Conservation (phyloP, 805 yeast genomes). For the Candida takata region DNA sequence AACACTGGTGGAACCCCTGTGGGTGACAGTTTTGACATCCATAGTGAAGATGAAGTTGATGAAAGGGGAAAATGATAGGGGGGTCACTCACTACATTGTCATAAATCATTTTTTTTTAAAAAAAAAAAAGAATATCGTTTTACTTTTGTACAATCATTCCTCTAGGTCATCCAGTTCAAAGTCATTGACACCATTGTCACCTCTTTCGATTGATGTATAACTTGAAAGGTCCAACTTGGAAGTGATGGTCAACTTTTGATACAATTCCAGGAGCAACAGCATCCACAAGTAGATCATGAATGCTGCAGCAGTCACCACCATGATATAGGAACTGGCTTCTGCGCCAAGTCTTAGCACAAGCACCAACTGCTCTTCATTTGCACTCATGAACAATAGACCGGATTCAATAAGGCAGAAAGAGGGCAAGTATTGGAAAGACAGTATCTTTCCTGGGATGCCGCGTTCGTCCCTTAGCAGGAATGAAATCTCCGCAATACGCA, state of each 20-base stretch:
- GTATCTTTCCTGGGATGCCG: slow-evolving; percentile 37
- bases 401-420: slow-evolving; percentile 72
- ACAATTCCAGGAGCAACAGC: slow-evolving; percentile 50
- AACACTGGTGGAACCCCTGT: too few species aligned
- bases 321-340: slow-evolving; percentile 77
- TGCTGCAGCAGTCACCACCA: slow-evolving; percentile 66
- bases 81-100: background rate
- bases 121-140: background rate
- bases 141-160: background rate
- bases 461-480: slow-evolving; percentile 64
- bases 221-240: slow-evolving; percentile 7
- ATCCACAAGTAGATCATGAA: slow-evolving; percentile 66
- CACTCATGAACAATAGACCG: slow-evolving; percentile 85
- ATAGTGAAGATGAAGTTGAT: slow-evolving; percentile 16
- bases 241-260: slow-evolving; percentile 33
- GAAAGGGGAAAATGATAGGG: slow-evolving; percentile 1
- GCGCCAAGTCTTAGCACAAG: slow-evolving; percentile 69
- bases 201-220: slow-evolving; percentile 11
- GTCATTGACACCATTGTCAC: background rate
- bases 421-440: slow-evolving; percentile 80
- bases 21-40: slow-evolving; percentile 19
- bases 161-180: slow-evolving; percentile 2
- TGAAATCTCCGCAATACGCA: slow-evolving; percentile 72
- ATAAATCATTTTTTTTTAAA: background rate
- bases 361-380: slow-evolving; percentile 80